Base-by-base conservation (phyloP, 352 stramenopile species). In the Hyphochytrium catenoides region DNA sequence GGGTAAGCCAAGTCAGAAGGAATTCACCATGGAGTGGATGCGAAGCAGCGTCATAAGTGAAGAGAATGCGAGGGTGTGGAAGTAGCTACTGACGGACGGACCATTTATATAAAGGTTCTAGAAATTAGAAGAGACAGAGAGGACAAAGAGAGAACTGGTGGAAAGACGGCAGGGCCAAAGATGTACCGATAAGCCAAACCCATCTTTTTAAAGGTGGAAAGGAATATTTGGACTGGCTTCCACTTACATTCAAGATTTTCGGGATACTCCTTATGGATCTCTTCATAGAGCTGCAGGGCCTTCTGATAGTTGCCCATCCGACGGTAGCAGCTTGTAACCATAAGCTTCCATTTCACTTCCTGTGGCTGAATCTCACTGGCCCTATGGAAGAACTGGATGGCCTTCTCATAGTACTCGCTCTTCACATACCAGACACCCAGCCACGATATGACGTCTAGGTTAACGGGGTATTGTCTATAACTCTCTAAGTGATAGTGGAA, bases 401-500 rank as follows among this genome's bases (percentile, higher is more conserved):
- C 81, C 48, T 92, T 93, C 46, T 95, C 83, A 49, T 95, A 95
- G 47, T 95, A 60, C 45, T 95, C 82, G 23, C 73, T 79, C 51
- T 94, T 93, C 41, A 95, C 81, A 45, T 92, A 95, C 82, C 82
- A 94, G 12, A 95, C 75, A 12, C 81, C 85, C 26, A 96, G 71
- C 79, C 78, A 95, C 8, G 68, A 86, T 36, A 96, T 94, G 26
- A 95, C 79, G 47, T 95, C 83, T 17, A 95, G 55, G 50, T 95
- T 92, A 36, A 91, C 70, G 5, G 85, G 87, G 45, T 93, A 93
- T 41, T 90, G 77, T 22, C 82, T 54, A 39, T 94, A 94, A 34
- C 67, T 87, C 52, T 96, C 87, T 6, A 93, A 51, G 41, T 95
- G 74, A 43, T 93, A 94, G 45, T 95, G 84, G 44, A 95, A 91